Conservation (phyloP, 129 eudicot species). For the Chrysanthemum lavandulifolium region DNA sequence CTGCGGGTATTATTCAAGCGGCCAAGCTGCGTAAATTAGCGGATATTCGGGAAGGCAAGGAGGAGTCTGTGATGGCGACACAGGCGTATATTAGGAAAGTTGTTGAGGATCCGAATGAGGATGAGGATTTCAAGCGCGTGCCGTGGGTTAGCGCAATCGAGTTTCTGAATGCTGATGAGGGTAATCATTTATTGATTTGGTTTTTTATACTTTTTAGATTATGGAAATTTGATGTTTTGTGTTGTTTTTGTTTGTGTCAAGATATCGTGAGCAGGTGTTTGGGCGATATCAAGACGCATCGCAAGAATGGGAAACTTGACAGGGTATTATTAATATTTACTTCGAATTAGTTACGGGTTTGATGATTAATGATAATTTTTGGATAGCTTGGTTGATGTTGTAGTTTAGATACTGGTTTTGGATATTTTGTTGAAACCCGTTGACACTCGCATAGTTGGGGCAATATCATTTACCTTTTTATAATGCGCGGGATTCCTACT, state of each 20-base stretch:
- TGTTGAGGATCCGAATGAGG: constrained; percentile 46
- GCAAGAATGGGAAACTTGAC: constrained; percentile 39
- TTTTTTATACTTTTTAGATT: background rate
- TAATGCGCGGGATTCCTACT: no score
- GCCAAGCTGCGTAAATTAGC: constrained; percentile 59
- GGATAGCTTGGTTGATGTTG: constrained; percentile 25
- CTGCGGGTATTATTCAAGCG: constrained; percentile 70
- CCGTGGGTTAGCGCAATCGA: constrained; percentile 66
- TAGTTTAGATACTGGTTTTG: background rate
- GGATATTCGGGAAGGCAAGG: constrained; percentile 4
- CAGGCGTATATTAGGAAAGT: constrained; percentile 66
- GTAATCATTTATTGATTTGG: background rate
- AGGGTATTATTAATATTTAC: constrained; percentile 43
- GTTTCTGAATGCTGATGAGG: constrained; percentile 33
- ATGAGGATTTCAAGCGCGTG: constrained; percentile 47
- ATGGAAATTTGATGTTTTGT: background rate
- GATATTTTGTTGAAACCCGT: background rate
- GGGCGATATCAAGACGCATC: constrained; percentile 37
- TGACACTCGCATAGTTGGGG: background rate
- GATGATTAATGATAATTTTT: background rate
- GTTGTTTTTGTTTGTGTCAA: constrained; percentile 8
- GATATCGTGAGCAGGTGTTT: constrained; percentile 36
- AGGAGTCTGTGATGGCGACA: constrained; percentile 38
- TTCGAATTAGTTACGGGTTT: no score
- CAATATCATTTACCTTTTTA: background rate